phyloP scores from a whole-genome alignment of 768 basidiomycete genomes.

The Holtermanniella nyarrowii region DNA sequence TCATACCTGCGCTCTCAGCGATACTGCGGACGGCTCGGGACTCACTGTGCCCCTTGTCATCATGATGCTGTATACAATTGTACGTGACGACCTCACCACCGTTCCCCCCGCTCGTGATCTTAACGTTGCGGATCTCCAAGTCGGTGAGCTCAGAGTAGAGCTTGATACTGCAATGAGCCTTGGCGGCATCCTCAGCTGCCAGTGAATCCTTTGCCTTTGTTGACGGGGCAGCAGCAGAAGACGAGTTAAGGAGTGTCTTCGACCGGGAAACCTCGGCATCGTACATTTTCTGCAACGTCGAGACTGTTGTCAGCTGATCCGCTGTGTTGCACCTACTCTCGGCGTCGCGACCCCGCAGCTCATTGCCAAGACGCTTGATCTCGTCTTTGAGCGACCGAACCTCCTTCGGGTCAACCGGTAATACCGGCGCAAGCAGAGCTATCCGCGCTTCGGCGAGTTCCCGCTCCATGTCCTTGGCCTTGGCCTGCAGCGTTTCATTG shows the following conservation, averaged over 20 bases:
- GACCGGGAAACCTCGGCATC: constrained; percentile 32
- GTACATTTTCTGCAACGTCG: constrained; percentile 24
- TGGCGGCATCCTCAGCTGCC: constrained; percentile 42
- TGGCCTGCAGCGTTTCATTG: constrained; percentile 31
- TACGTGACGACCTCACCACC: constrained; percentile 56
- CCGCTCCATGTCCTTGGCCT: constrained; percentile 20
- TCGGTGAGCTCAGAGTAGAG: constrained; percentile 84
- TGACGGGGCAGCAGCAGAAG: constrained; percentile 1
- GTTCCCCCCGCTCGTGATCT: constrained; percentile 44
- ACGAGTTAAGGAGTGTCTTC: constrained; percentile 12
- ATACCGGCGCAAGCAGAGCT: neutral
- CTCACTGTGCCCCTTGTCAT: constrained; percentile 25
- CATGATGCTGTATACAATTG: constrained; percentile 52
- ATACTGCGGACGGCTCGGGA: no score
- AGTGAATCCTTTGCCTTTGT: constrained; percentile 1
- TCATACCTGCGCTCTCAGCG: constrained; percentile 21
- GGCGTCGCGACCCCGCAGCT: neutral
- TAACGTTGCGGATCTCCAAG: constrained; percentile 58
- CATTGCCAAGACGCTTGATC: constrained; percentile 9
- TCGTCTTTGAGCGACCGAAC: constrained; percentile 27
- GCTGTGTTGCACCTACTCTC: neutral
- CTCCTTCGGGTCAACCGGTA: constrained; percentile 23
- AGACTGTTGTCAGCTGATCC: constrained; percentile 5
- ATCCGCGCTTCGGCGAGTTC: constrained; percentile 3
- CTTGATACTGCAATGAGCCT: constrained; percentile 52